Conservation (phyloP, 2,329 filamentous ascomycete species). For the Calonectria naviculata region DNA sequence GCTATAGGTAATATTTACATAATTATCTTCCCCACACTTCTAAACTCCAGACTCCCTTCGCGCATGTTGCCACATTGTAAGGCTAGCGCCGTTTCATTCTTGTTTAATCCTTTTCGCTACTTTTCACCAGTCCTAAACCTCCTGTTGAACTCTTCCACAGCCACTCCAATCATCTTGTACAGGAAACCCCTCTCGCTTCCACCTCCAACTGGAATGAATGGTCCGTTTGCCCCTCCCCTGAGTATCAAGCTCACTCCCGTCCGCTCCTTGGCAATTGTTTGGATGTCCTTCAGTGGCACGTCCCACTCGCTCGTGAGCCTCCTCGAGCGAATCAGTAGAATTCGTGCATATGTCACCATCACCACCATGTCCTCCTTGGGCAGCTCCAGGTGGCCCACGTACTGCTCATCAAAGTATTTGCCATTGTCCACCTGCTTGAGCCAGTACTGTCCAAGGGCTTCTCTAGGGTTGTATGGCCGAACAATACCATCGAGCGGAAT, state of each 20-base stretch:
- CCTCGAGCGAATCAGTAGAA: slow-evolving; percentile 90
- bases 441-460: slow-evolving; percentile 98
- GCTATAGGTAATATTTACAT: neutral
- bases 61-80: neutral
- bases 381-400: slow-evolving; percentile 95
- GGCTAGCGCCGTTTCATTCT: neutral
- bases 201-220: slow-evolving; percentile 93
- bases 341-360: slow-evolving; percentile 88
- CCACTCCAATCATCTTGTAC: slow-evolving; percentile 73
- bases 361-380: slow-evolving; percentile 89
- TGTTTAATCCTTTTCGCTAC: slow-evolving; percentile 26
- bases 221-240: slow-evolving; percentile 91
- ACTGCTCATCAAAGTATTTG: slow-evolving; percentile 97
- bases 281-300: slow-evolving; percentile 92
- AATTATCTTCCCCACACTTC: neutral
- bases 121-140: slow-evolving; percentile 60
- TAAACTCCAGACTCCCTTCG: slow-evolving; percentile 2
- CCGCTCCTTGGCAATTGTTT: slow-evolving; percentile 96
- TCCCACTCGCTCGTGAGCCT: slow-evolving; percentile 94
- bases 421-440: slow-evolving; percentile 98
- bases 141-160: slow-evolving; percentile 75
- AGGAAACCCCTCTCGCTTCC: slow-evolving; percentile 76
- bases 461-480: slow-evolving; percentile 91
- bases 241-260: slow-evolving; percentile 91
- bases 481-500: slow-evolving; percentile 94